Conservation (phyloP, 208 protist genomes). For the Trypanosoma melophagium region DNA sequence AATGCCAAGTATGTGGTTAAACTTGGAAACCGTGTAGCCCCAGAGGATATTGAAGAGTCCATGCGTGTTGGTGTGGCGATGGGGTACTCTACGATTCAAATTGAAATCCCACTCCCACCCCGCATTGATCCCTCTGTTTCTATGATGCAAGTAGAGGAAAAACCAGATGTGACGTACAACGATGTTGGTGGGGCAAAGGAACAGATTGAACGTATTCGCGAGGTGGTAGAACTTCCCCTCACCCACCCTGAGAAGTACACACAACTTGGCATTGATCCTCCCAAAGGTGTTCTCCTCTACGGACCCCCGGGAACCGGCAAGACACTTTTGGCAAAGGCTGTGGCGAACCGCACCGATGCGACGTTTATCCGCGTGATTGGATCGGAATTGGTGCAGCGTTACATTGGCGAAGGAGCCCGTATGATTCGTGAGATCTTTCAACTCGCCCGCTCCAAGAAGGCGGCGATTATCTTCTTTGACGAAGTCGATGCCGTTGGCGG, state of each 20-base stretch:
- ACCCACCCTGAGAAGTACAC: constrained; percentile 99
- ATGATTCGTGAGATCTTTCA: constrained; percentile 99
- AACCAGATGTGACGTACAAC: constrained; percentile 99
- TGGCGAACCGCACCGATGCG: constrained; percentile 99
- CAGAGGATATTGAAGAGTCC: constrained; percentile 99
- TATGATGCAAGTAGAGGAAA: constrained; percentile 99
- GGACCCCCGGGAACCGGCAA: constrained; percentile 99
- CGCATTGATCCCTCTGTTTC: constrained; percentile 99
- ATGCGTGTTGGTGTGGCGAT: constrained; percentile 98
- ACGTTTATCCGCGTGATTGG: constrained; percentile 99
- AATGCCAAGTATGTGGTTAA: constrained; percentile 99
- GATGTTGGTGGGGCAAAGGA: constrained; percentile 99
- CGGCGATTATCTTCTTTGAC: constrained; percentile 99
- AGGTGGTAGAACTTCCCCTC: constrained; percentile 99
- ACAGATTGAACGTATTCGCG: constrained; percentile 99
- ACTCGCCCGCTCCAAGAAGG: constrained; percentile 99
- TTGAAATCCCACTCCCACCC: constrained; percentile 99
- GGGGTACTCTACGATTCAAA: constrained; percentile 98
- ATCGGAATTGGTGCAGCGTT: constrained; percentile 99
- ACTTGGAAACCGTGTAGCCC: constrained; percentile 97
- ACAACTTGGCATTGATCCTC: constrained; percentile 99
- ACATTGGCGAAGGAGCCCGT: constrained; percentile 99
- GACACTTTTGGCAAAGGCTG: constrained; percentile 98
- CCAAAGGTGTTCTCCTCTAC: constrained; percentile 99
- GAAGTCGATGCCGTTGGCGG: constrained; percentile 99